Base-by-base conservation (phyloP, 129 eudicot species). In the Escallonia rubra region DNA sequence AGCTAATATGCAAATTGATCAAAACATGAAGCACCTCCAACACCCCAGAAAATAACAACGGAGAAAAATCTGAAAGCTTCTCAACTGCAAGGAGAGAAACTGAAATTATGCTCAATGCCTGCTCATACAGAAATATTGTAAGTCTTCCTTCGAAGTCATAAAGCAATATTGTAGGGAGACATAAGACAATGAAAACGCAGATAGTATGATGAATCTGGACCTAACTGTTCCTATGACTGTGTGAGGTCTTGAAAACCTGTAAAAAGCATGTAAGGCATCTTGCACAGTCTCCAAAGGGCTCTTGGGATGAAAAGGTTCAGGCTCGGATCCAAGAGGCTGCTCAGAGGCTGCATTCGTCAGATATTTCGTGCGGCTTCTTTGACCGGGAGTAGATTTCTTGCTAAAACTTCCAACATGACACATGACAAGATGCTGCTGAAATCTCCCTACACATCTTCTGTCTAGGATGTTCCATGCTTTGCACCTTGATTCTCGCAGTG, bases 41-140 rank as follows among this genome's bases (percentile, higher is more conserved):
- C 71, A 89, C 80, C 63, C 99, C 92, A 13, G 83, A 76, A 72
- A 89, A 76, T 80, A 93, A 89, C 12, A 82, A 11, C 40, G 96
- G 96, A 74, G 96, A 80, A 73, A 93, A 67, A 82, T 93, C 99
- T 41, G 99, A 89, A 61, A 89, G 75, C 77, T 83, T 93, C 74
- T 93, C 72, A 60, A 93, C 90, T 74, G 99, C 99, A 74, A 93
- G 99, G 78, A 93, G 95, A 79, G 99, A 93, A 78, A 93, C 99
- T 59, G 99, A 93, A 78, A 89, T 65, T 76, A 93, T 89, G 93
- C 99, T 93, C 86, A 93, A 83, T 50, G 96, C 93, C 99, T 93
- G 96, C 74, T 53, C 83, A 80, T 43, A 69, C 68, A 74, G 71
- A 79, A 61, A 51, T 54, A 69, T 63, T 39, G 13, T 34, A 39